A percentile compares a stretch with the other conserved stretches of the same genome.
Evolutionary conservation across 768 basidiomycete species (phyloP).

Genomic region (Crucibulum laeve): DNA sequence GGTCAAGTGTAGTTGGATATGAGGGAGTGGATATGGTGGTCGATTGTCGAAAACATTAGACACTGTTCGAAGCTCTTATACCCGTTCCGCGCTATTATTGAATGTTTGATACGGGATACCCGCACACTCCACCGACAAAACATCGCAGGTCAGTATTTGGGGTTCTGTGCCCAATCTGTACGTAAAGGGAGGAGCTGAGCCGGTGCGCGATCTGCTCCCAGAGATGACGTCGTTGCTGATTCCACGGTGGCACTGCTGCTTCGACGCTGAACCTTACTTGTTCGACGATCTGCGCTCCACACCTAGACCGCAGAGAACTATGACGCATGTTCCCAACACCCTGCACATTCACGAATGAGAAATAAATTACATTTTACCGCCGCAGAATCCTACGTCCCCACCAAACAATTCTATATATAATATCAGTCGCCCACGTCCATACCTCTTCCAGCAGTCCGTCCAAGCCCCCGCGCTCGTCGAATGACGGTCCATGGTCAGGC

Average conservation of each 20-base stretch:
- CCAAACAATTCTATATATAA: conserved; percentile 26
- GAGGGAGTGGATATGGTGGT: neutral
- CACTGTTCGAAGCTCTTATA: neutral
- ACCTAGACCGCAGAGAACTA: no score
- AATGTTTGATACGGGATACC: conserved; percentile 1
- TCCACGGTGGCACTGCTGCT: no score
- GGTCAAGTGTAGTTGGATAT: neutral
- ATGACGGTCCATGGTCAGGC: conserved; percentile 46
- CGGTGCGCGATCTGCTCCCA: no score
- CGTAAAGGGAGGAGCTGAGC: neutral
- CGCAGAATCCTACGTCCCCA: conserved; percentile 35
- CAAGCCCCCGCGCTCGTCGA: conserved; percentile 62
- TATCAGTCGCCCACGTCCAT: conserved; percentile 49
- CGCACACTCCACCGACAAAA: neutral
- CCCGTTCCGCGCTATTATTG: neutral
- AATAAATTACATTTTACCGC: conserved; percentile 16
- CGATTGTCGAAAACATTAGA: neutral
- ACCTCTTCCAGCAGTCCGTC: conserved; percentile 59
- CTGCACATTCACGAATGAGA: neutral
- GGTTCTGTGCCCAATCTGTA: neutral
- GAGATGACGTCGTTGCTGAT: neutral
- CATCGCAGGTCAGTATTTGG: neutral
- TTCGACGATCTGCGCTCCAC: no score
- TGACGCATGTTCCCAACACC: neutral
- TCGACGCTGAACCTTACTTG: no score